These are phyloP conservation scores for Hyphopichia buzzinii DNA, from an alignment of 1,139 yeast species.

Conservation along the genomic window DNA sequence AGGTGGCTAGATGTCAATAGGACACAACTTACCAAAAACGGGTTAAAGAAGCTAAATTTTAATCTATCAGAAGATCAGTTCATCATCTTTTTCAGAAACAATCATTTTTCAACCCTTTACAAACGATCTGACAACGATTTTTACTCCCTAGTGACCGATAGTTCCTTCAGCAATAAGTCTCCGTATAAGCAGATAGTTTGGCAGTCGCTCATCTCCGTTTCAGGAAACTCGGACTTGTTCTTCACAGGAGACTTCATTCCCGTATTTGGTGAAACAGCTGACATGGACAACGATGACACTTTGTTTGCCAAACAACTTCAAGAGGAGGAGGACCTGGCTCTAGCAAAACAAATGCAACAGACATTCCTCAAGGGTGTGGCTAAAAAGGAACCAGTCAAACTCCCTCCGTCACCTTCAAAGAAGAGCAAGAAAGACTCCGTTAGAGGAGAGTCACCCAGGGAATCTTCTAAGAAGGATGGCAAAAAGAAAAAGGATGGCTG, in stretches of 20 bases:
- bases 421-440: slow-evolving; percentile 1
- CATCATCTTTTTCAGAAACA: slow-evolving; percentile 75
- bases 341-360: slow-evolving; percentile 50
- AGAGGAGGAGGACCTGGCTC: slow-evolving; percentile 56
- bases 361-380: slow-evolving; percentile 13
- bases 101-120: slow-evolving; percentile 74
- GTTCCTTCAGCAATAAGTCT: slow-evolving; percentile 50
- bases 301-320: slow-evolving; percentile 54
- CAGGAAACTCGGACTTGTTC: slow-evolving; percentile 66
- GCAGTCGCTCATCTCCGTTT: slow-evolving; percentile 68
- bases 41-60: slow-evolving; percentile 48
- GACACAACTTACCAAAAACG: slow-evolving; percentile 70
- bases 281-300: slow-evolving; percentile 11
- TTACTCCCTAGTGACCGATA: slow-evolving; percentile 68
- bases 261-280: slow-evolving; percentile 17
- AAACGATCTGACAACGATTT: slow-evolving; percentile 51
- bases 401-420: not conserved
- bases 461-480: slow-evolving; percentile 8
- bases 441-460: not conserved
- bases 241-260: slow-evolving; percentile 61
- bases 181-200: slow-evolving; percentile 52
- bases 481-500: slow-evolving; percentile 17
- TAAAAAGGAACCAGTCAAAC: not conserved
- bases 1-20: slow-evolving; percentile 52
- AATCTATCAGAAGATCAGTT: slow-evolving; percentile 40